Evolutionary conservation across 225 moss, liverwort and hornwort genomes (phyloP), one percentile per base, ranked within the genome.

Genomic region (Marchantia paleacea): DNA sequence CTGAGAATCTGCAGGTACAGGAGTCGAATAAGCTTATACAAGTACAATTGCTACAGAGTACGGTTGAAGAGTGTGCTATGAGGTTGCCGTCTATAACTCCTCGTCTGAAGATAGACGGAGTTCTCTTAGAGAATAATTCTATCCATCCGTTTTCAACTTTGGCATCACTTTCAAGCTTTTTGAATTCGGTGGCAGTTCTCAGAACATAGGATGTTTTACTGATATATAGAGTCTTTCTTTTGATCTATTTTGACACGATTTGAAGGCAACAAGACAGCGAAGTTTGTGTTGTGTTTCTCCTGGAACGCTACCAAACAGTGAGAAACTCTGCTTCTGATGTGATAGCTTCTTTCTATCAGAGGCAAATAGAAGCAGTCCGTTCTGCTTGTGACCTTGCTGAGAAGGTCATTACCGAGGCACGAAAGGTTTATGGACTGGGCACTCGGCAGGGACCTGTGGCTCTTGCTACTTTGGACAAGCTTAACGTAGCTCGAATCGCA

Each of bases 291-390:
- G 48, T 48, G 0, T 51, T 12, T 72, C 12, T 3, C n/a, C 51
- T 72, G 50, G 19, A 18, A 72, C 24, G 50, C 72, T 51, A 51
- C 10, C 71, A 10, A n/a, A 8, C 50, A 48, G n/a, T 3, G 22
- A 19, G 4, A 62, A 22, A 22, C 2, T 62, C 18, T 62, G 62
- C 3, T 62, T n/a, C n/a, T 62, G 15, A 62, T 24, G 10, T 22
- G 22, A 24, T 0, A 9, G 47, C 47, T 55, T 20, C 20, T 12
- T 75, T 55, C 24, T 75, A 1, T 51, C 91, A 99, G 97, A 92
- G 90, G 84, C 97, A 95, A 90, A 94, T 92, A 72, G 97, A 99
- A 82, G 65, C 90, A 74, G 91, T 99, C 80, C 92, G 95, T 82
- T 73, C 87, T 83, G 93, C 93, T 22, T 95, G 95, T 65, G 97